These are phyloP conservation scores for Azolla pinnata DNA, from an alignment of 75 land plant species.

Conservation along the genomic window DNA sequence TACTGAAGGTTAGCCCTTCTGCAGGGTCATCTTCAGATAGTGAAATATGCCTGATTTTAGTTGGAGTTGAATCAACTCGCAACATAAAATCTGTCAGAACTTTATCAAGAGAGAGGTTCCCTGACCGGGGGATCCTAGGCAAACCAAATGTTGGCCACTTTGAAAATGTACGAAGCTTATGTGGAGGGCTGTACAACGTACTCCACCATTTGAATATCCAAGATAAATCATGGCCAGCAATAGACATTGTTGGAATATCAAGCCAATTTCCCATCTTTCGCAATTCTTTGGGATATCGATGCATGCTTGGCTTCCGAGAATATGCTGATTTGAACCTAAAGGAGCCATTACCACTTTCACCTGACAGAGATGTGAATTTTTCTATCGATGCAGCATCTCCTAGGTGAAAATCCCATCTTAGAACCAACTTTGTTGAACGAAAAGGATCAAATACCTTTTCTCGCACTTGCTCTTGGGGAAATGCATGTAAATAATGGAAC, in stretches of 20 bases:
- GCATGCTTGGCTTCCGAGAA: no score
- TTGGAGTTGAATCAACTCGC: conserved; percentile 72
- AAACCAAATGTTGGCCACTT: conserved; percentile 84
- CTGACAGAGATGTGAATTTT: conserved; percentile 1
- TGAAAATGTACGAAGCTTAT: conserved; percentile 83
- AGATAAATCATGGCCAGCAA: conserved; percentile 79
- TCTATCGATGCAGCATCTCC: conserved; percentile 23
- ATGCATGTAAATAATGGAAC: conserved; percentile 84
- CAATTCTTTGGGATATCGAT: no score
- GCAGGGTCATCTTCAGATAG: conserved; percentile 90
- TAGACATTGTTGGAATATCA: conserved; percentile 43
- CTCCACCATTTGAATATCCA: conserved; percentile 92
- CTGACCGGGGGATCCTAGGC: conserved; percentile 68
- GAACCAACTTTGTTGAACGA: conserved; percentile 78
- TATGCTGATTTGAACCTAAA: no score
- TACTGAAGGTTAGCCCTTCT: conserved; percentile 71
- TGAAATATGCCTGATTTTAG: conserved; percentile 64
- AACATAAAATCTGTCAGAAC: conserved; percentile 94
- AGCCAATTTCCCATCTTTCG: conserved; percentile 20
- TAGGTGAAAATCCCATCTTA: conserved; percentile 62
- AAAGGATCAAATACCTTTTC: conserved; percentile 81
- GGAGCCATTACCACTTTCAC: conserved; percentile 4
- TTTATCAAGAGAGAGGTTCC: conserved; percentile 86
- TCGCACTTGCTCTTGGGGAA: conserved; percentile 68
- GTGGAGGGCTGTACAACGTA: conserved; percentile 72